Evolutionary conservation across 805 yeast genomes (phyloP), one percentile per base, ranked within the genome.

Genomic region (Pichia exigua): DNA sequence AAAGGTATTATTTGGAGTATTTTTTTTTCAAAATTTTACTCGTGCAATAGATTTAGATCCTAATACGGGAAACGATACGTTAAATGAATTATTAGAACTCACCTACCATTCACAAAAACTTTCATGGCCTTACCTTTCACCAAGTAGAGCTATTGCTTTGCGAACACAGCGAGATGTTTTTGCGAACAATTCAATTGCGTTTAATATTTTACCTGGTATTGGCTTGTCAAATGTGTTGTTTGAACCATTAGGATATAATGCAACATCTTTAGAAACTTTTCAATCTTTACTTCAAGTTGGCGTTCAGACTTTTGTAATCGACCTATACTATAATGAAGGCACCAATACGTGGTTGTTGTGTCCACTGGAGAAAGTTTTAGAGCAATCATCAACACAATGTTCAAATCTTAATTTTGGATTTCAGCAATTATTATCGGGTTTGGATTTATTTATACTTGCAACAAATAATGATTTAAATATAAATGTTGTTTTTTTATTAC

Each of bases 341-440:
- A 65, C 72, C 3, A 47, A 53, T 11, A 68, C 65, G 51, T 82
- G 85, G 79, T 83, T 81, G 56, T 62, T 82, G 3, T 82, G 87
- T 57, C 84, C 86, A 2, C 28, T 42, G 6, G 26, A 42, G 15
- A 38, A 38, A 20, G 11, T 56, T 17, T 12, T 20, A 12, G 44
- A 49, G 12, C 22, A 41, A 4, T 13, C 39, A 35, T 17, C 39
- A 17, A 6, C 39, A 17, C 39, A 35, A 35, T 35, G 39, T 9
- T 13, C 48, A 2, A 42, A 21, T 1, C 63, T 63, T 50, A 65
- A 63, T 40, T 32, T 65, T 3, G 39, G 39, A 35, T 35, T 35
- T 35, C 39, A 35, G n/a, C 39, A 35, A 7, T 53, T 77, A 0
- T 48, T 72, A 1, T 15, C 46, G 0, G 57, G 61, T 0, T 43